A percentile compares a stretch with the other conserved stretches of the same genome.
Evolutionary conservation across 345 rosid genomes (phyloP).

Genomic region (Aegle marmelos): DNA sequence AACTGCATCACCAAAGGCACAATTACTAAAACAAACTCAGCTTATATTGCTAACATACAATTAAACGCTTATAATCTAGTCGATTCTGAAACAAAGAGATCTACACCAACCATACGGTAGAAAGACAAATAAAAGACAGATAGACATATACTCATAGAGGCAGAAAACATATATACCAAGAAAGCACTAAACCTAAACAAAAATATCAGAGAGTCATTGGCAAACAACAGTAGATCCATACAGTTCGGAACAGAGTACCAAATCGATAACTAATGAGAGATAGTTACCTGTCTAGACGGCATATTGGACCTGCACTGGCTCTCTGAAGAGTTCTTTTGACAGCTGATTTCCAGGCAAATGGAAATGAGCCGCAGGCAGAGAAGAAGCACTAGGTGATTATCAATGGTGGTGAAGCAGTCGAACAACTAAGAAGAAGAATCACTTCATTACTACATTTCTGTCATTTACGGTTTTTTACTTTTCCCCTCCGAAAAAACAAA

Average conservation of each 20-base stretch:
- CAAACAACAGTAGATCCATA: background rate
- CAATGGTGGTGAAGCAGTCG: too few species aligned
- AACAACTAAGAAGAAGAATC: too few species aligned
- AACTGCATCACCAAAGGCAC: slow-evolving; percentile 46
- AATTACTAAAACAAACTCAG: background rate
- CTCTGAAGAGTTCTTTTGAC: slow-evolving; percentile 71
- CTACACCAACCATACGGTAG: too few species aligned
- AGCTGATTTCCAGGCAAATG: too few species aligned
- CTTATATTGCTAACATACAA: background rate
- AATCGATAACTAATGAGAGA: background rate
- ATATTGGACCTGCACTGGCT: slow-evolving; percentile 49
- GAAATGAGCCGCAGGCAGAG: too few species aligned
- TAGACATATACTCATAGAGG: too few species aligned
- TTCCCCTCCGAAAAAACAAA: too few species aligned
- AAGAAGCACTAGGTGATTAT: too few species aligned
- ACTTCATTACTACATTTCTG: too few species aligned
- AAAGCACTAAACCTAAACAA: background rate
- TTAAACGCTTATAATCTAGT: background rate
- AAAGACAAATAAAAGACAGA: too few species aligned
- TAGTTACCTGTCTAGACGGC: slow-evolving; percentile 74
- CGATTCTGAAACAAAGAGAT: background rate
- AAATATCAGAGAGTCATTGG: background rate
- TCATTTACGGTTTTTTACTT: too few species aligned
- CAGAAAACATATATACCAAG: too few species aligned
- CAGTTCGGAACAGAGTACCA: background rate